Conservation (phyloP, 108 stramenopile genomes). For the Cyclotella atomus region DNA sequence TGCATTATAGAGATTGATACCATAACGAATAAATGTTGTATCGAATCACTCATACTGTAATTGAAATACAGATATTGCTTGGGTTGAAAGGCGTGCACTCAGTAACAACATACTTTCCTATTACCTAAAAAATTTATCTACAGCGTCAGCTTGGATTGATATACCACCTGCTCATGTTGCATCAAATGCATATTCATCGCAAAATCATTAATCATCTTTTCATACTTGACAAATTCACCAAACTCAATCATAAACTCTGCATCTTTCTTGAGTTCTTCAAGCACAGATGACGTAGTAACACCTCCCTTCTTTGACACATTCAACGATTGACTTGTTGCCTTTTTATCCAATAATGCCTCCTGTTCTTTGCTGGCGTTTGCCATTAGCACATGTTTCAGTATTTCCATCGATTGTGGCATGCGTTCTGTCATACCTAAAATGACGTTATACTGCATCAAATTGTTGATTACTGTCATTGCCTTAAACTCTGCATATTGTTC, state of each 20-base stretch:
- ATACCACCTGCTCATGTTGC: constrained; percentile 35
- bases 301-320: constrained; percentile 29
- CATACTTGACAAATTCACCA: constrained; percentile 50
- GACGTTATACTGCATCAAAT: constrained; percentile 56
- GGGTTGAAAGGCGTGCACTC: too few species aligned
- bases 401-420: constrained; percentile 53
- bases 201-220: constrained; percentile 44
- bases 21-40: too few species aligned
- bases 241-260: constrained; percentile 33
- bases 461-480: constrained; percentile 27
- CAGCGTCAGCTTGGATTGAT: too few species aligned
- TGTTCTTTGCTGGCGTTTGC: constrained; percentile 4
- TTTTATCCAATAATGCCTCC: not conserved
- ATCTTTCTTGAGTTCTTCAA: constrained; percentile 45
- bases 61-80: too few species aligned
- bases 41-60: too few species aligned
- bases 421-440: constrained; percentile 60
- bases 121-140: too few species aligned
- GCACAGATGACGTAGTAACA: constrained; percentile 41
- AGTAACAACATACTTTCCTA: too few species aligned
- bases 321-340: not conserved
- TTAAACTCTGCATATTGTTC: constrained; percentile 23
- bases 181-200: constrained; percentile 46
- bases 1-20: too few species aligned
- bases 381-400: constrained; percentile 45